Evolutionary conservation across 768 basidiomycete genomes (phyloP).

Genomic region (Russula virescens): DNA sequence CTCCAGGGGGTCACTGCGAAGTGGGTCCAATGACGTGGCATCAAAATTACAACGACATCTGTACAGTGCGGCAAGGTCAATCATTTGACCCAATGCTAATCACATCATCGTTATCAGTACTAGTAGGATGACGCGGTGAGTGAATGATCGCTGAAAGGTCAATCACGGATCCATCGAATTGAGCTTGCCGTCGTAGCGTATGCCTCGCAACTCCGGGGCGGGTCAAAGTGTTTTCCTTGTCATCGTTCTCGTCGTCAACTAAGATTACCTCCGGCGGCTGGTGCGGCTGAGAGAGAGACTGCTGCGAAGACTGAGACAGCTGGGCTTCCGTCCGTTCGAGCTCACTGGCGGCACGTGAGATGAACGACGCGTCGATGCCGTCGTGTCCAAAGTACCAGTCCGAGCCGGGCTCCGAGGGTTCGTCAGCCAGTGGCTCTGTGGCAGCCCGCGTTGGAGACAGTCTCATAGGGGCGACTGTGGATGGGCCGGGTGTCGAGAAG

Average conservation of each 20-base stretch:
- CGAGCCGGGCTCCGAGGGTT: constrained; percentile 24
- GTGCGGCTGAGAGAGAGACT: constrained; percentile 3
- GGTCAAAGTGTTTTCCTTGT: constrained; percentile 59
- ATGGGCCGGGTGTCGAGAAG: background rate
- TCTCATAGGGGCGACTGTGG: constrained; percentile 2
- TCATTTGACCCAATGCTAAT: constrained; percentile 21
- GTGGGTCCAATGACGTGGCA: background rate
- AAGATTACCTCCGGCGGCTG: constrained; percentile 34
- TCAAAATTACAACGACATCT: background rate
- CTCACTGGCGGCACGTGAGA: constrained; percentile 35
- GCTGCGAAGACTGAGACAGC: constrained; percentile 14
- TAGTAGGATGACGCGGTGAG: background rate
- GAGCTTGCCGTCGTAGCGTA: constrained; percentile 30
- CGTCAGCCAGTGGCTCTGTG: constrained; percentile 18
- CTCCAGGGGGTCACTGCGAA: background rate
- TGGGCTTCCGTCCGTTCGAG: constrained; percentile 29
- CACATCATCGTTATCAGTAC: constrained; percentile 10
- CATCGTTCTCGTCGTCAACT: constrained; percentile 44
- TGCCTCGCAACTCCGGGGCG: constrained; percentile 46
- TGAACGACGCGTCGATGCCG: constrained; percentile 35
- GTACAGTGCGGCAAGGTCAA: background rate
- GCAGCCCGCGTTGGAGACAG: constrained; percentile 11
- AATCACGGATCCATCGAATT: constrained; percentile 38
- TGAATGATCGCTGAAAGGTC: constrained; percentile 43
- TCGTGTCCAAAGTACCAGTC: constrained; percentile 34